phyloP scores from a whole-genome alignment of 306 rosid genomes.

The Castanea mollissima region DNA sequence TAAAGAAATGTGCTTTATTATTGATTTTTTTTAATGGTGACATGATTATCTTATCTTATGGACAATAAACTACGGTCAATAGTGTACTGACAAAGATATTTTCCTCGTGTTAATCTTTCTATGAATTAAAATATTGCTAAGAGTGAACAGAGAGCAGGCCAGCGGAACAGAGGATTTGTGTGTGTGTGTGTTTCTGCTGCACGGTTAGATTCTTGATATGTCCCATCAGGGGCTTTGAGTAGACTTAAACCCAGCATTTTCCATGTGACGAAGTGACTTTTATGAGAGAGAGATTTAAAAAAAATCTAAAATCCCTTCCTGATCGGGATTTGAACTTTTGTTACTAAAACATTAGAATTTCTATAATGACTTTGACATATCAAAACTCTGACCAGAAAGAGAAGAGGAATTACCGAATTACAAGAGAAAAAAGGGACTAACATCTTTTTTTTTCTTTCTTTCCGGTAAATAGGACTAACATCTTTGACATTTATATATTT shows the following conservation, averaged over 20 bases:
- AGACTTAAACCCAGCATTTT: background rate
- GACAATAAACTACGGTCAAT: background rate
- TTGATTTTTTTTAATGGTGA: no score
- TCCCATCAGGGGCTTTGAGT: background rate
- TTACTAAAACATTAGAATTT: no score
- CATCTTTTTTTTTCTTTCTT: no score
- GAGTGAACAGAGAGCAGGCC: background rate
- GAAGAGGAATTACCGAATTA: no score
- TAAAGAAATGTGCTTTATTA: background rate
- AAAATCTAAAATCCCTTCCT: no score
- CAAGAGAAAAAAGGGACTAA: no score
- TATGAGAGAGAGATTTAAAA: no score
- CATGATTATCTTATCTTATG: background rate
- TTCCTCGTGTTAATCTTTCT: background rate
- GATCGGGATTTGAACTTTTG: no score
- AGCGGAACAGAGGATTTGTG: background rate
- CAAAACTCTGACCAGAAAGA: no score
- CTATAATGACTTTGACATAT: no score
- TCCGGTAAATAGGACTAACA: no score
- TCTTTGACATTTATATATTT: no score
- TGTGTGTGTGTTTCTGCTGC: background rate
- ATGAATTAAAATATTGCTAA: background rate
- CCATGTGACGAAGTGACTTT: background rate
- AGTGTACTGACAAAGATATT: background rate
- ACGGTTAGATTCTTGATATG: background rate